Evolutionary conservation across 352 stramenopile genomes (phyloP), one percentile per base, ranked within the genome.

Genomic region (Phytopythium mirpurense): DNA sequence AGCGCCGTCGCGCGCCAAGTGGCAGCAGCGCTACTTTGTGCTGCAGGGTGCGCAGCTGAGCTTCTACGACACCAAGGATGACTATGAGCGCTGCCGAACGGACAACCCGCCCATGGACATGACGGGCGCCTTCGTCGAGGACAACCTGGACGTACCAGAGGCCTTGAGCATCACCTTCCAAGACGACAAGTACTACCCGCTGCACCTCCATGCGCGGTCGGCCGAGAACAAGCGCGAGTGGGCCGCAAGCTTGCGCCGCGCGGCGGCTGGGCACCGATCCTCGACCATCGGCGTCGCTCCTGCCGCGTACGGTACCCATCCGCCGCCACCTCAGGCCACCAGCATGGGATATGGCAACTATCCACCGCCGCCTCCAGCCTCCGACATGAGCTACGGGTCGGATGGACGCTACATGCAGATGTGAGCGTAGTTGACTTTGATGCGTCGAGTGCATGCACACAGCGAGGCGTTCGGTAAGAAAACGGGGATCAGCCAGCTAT

Each of bases 1-100:
- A 49, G 65, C 52, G 49, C 62, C 48, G 34, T 68, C 57, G 26
- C 75, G 59, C 23, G 68, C 71, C n/a, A 88, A 89, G 63, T 94
- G 84, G 84, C 80, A 93, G 66, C 84, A 93, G 61, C 82, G 82
- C 12, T 94, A 93, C 67, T 91, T 94, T 62, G 84, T 94, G 38
- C 54, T 94, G 15, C 77, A 92, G 64, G 84, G 83, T 26, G 65
- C 67, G 24, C 76, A 88, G 56, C 62, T 94, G 29, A 88, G 73
- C 40, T 90, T 89, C 35, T 94, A 88, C 62, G 82, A 91, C 51
- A 93, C 82, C 3, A 92, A 94, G 52, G 82, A 92, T 44, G 84
- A 94, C 62, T 94, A 91, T 59, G 78, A 91, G 58, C 82, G 84
- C 45, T 86, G 74, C 24, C 82, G 83, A 42, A 74, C 79, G 12